A percentile compares a stretch with the other conserved stretches of the same genome.
Evolutionary conservation across 257 asterid genomes (phyloP).

Genomic region (Jaltomata sinuosa): DNA sequence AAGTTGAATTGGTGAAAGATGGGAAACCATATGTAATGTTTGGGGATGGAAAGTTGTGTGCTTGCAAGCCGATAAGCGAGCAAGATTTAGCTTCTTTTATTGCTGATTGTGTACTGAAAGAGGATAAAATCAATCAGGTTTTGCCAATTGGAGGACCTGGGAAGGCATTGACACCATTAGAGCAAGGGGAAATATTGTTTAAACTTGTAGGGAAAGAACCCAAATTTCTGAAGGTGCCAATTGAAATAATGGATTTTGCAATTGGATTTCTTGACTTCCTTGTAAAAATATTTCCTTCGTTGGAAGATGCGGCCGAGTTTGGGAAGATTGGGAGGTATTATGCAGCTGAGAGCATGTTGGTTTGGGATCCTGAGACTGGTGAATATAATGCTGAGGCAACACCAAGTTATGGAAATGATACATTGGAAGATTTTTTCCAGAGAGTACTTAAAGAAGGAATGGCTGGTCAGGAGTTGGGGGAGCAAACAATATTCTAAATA

Average conservation of each 20-base stretch:
- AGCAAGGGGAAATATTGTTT: conserved; percentile 89
- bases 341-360: conserved; percentile 91
- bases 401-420: conserved; percentile 83
- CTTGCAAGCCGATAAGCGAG: conserved; percentile 95
- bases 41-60: conserved; percentile 86
- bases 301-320: conserved; percentile 91
- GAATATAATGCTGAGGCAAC: conserved; percentile 73
- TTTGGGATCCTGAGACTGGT: conserved; percentile 65
- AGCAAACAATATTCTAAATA: conserved; percentile 61
- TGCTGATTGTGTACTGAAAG: conserved; percentile 61
- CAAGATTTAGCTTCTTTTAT: conserved; percentile 74
- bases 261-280: conserved; percentile 71
- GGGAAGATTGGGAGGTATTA: conserved; percentile 97
- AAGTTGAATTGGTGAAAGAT: conserved; percentile 80
- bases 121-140: conserved; percentile 44
- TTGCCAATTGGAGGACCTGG: conserved; percentile 93
- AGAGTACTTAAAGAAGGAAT: conserved; percentile 77
- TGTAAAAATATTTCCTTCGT: conserved; percentile 63
- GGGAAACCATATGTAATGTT: conserved; percentile 98
- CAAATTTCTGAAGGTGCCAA: conserved; percentile 75
- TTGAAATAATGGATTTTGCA: conserved; percentile 85
- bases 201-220: conserved; percentile 67
- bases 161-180: conserved; percentile 81
- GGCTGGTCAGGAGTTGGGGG: conserved; percentile 93
- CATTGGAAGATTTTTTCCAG: conserved; percentile 76